Conservation (phyloP, 768 basidiomycete genomes). For the Tylopilus sp. region DNA sequence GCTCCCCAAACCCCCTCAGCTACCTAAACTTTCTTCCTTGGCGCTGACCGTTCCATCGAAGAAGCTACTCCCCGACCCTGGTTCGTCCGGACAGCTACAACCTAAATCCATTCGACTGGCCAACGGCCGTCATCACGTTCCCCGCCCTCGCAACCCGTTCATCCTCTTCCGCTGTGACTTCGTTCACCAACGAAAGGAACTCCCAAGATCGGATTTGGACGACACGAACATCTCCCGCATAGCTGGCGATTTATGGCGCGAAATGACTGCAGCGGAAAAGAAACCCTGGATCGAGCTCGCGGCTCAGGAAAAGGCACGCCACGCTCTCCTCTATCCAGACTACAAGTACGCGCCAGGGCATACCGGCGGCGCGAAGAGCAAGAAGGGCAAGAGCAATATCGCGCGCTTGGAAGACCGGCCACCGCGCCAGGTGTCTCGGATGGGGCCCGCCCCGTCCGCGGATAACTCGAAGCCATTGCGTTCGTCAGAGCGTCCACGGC, state of each 20-base stretch:
- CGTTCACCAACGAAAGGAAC: slow-evolving; percentile 57
- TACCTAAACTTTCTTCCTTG: not conserved
- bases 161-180: slow-evolving; percentile 78
- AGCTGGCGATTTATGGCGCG: slow-evolving; percentile 64
- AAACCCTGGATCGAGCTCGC: slow-evolving; percentile 53
- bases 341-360: slow-evolving; percentile 40
- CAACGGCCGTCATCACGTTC: slow-evolving; percentile 46
- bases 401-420: slow-evolving; percentile 7
- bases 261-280: slow-evolving; percentile 45
- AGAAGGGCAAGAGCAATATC: slow-evolving; percentile 17
- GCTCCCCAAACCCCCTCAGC: slow-evolving; percentile 7
- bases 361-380: slow-evolving; percentile 14
- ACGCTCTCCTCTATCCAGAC: slow-evolving; percentile 39
- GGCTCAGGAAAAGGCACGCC: slow-evolving; percentile 43
- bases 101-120: slow-evolving; percentile 13
- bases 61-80: slow-evolving; percentile 26
- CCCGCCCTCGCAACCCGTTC: slow-evolving; percentile 74
- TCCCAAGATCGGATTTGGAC: slow-evolving; percentile 53
- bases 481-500: slow-evolving; percentile 18
- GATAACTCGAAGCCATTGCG: slow-evolving; percentile 6
- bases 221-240: slow-evolving; percentile 68
- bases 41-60: not conserved
- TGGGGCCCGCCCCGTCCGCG: not conserved
- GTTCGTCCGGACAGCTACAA: slow-evolving; percentile 20
- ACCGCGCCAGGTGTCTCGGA: slow-evolving; percentile 9